Evolutionary conservation across 495 filamentous ascomycete species (phyloP), one percentile per base, ranked within the genome.

Genomic region (Apodospora peruviana): DNA sequence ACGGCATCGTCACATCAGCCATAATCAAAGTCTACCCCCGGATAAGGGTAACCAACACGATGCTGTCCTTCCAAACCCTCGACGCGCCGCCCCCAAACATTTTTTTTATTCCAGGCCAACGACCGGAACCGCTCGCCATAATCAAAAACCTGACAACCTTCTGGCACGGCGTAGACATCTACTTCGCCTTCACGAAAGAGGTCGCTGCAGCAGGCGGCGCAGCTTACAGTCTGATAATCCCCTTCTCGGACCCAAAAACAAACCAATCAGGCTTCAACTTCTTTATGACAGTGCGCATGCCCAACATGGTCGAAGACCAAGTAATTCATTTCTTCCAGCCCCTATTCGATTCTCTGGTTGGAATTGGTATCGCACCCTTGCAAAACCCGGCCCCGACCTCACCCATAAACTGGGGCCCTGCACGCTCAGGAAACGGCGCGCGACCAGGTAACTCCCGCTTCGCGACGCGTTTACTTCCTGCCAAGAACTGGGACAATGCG

Each of bases 1-100:
- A 74, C 34, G 82, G 77, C 4, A 73, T 83, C 4, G 80, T 85
- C 3, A 71, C 67, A 19, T 78, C 73, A 4, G 55, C 77, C 22
- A 67, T 65, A 2, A 58, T 77, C 29, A 73, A 69, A 50, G 74
- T 70, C 0, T 58, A 68, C 46, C 68, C 68, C 24, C 59, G 66
- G 43, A 62, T 64, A 39, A 60, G 51, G 24, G 60, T 77, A 45
- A 63, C 60, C 25, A 57, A 73, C 25, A 72, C 64, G 48, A 60
- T 55, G 40, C 66, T 75, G 34, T 70, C 70, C 35, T 64, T 66
- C 48, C 57, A 59, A 19, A 57, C 50, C 40, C 75, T 76, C 7
- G 36, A 9, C 10, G 16, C 16, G 27, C 5, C 9, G 10, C 36
- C 8, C 7, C 36, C 16, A 4, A 11, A 18, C 5, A 5, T 38